Percentiles rank a stretch among this genome's conserved stretches.
These are phyloP conservation scores for Mixia osmundae DNA, from an alignment of 1,284 basidiomycete genomes.

Conservation along the genomic window DNA sequence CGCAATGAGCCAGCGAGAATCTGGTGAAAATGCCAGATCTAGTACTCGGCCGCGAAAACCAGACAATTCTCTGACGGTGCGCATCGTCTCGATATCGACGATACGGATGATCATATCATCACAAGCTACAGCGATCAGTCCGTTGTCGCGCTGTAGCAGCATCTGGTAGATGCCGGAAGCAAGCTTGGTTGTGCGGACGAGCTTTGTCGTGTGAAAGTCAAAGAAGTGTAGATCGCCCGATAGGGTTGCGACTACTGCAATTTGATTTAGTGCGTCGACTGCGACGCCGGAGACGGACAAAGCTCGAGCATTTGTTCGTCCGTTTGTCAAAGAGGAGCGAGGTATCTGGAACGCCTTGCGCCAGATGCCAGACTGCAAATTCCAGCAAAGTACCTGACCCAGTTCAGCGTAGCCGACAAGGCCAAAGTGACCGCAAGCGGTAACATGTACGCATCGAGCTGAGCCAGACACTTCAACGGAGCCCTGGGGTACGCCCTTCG, in stretches of 20 bases:
- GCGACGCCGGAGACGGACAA: slow-evolving; percentile 52
- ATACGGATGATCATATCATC: slow-evolving; percentile 66
- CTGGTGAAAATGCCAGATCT: slow-evolving; percentile 71
- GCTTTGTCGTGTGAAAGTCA: slow-evolving; percentile 64
- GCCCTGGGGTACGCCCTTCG: not conserved
- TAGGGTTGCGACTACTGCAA: slow-evolving; percentile 56
- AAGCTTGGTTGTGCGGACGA: slow-evolving; percentile 42
- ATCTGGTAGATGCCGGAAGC: slow-evolving; percentile 47
- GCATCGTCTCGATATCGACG: slow-evolving; percentile 71
- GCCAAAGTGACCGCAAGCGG: slow-evolving; percentile 90
- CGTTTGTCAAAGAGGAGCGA: too few species aligned
- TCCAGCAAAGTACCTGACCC: slow-evolving; percentile 55
- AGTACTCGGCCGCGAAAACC: slow-evolving; percentile 58
- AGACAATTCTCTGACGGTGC: slow-evolving; percentile 62
- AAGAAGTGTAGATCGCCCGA: slow-evolving; percentile 86
- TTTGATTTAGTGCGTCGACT: slow-evolving; percentile 61
- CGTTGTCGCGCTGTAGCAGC: slow-evolving; percentile 57
- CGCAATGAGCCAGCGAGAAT: slow-evolving; percentile 76
- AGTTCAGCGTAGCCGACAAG: slow-evolving; percentile 59
- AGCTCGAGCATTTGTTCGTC: slow-evolving; percentile 3
- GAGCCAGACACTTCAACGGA: not conserved
- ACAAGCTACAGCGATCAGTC: slow-evolving; percentile 58
- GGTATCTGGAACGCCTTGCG: slow-evolving; percentile 42
- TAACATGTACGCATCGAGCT: slow-evolving; percentile 58
- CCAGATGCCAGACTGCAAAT: slow-evolving; percentile 80